A percentile compares a stretch with the other conserved stretches of the same genome.
Evolutionary conservation across 208 protist genomes (phyloP).

Genomic region (Lotmaria passim): DNA sequence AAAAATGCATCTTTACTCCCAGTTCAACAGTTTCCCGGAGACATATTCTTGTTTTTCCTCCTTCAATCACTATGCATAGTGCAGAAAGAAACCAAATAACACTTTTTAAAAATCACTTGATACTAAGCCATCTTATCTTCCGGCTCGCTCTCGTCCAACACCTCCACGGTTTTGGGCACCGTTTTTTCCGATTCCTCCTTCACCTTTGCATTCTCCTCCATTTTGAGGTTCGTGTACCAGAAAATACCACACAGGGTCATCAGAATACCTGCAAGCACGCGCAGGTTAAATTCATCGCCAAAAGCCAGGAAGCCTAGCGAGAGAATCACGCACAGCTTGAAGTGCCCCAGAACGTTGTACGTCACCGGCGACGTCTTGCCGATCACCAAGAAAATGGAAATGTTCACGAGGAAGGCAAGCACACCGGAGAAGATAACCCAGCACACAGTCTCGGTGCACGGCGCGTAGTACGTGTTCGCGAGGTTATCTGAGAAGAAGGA

Average conservation of each 20-base stretch:
- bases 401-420: constrained; percentile 86
- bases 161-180: constrained; percentile 20
- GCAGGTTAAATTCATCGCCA: constrained; percentile 33
- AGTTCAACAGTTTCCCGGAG: too few relatives aligned
- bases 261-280: constrained; percentile 51
- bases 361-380: constrained; percentile 87
- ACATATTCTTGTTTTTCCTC: too few relatives aligned
- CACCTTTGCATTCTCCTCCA: constrained; percentile 22
- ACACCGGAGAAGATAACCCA: constrained; percentile 60
- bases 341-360: constrained; percentile 89
- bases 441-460: constrained; percentile 31
- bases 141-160: not conserved
- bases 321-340: constrained; percentile 85
- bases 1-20: too few relatives aligned
- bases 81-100: too few relatives aligned
- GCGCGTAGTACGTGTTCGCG: constrained; percentile 22
- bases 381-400: constrained; percentile 91
- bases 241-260: constrained; percentile 71
- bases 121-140: constrained; percentile 4
- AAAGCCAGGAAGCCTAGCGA: constrained; percentile 78
- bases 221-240: constrained; percentile 83
- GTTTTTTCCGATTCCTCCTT: constrained; percentile 17
- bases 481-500: constrained; percentile 60
- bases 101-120: not conserved
- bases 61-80: too few relatives aligned